These are phyloP conservation scores for Favolaschia claudopus DNA, from an alignment of 768 basidiomycete genomes.

Conservation along the genomic window DNA sequence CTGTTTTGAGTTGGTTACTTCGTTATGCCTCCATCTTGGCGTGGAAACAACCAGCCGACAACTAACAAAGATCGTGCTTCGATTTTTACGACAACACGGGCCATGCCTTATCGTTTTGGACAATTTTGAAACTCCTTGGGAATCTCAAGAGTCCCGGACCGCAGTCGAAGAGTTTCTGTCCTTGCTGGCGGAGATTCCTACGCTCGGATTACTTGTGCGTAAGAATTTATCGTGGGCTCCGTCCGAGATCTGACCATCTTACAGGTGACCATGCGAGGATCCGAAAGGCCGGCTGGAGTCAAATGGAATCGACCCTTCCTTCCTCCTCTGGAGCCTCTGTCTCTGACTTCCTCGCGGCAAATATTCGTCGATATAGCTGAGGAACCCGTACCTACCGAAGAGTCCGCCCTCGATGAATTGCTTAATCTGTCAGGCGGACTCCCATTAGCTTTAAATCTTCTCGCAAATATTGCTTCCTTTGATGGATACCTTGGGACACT, in stretches of 20 bases:
- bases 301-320: constrained; percentile 12
- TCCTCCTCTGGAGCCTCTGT: not conserved
- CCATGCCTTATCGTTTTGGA: not conserved
- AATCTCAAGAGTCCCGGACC: not conserved
- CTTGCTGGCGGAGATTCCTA: not conserved
- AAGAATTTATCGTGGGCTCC: not conserved
- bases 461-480: not conserved
- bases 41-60: not conserved
- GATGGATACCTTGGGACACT: not conserved
- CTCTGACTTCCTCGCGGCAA: not conserved
- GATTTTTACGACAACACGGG: not conserved
- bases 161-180: constrained; percentile 14
- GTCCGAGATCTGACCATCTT: not conserved
- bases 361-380: constrained; percentile 19
- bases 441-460: constrained; percentile 7
- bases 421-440: constrained; percentile 4
- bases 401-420: not conserved
- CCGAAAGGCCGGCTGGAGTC: not conserved
- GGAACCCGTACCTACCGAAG: not conserved
- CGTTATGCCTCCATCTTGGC: constrained; percentile 3
- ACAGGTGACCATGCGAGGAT: constrained; percentile 13
- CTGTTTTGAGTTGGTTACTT: not conserved
- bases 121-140: constrained; percentile 18
- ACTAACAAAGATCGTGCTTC: not conserved
- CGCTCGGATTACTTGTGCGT: constrained; percentile 1